Evolutionary conservation across 352 stramenopile species (phyloP).

Genomic region (Globisporangium radiosum): DNA sequence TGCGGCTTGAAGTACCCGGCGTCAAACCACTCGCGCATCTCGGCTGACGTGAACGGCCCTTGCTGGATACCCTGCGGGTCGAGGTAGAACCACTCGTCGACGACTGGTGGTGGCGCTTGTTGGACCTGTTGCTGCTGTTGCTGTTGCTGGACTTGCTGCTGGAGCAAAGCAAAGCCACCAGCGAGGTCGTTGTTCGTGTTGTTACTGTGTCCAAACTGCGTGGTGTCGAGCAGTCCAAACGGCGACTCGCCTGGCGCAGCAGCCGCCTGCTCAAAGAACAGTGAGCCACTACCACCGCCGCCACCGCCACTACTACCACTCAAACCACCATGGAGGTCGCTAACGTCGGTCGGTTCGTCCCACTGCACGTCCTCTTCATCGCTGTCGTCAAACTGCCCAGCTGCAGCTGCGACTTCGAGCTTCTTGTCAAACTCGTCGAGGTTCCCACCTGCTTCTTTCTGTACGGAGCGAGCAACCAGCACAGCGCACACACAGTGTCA

Average conservation of each 20-base stretch:
- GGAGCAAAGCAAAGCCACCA: constrained; percentile 19
- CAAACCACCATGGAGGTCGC: neutral
- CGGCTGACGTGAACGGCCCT: constrained; percentile 76
- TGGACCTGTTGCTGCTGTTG: constrained; percentile 1
- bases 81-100: constrained; percentile 85
- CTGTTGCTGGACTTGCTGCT: constrained; percentile 9
- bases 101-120: constrained; percentile 10
- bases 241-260: constrained; percentile 4
- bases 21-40: constrained; percentile 89
- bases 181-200: constrained; percentile 18
- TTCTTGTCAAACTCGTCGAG: constrained; percentile 80
- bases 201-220: constrained; percentile 27
- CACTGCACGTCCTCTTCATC: constrained; percentile 62
- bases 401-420: constrained; percentile 57
- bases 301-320: constrained; percentile 13
- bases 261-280: constrained; percentile 11
- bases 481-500: neutral
- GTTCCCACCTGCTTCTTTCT: constrained; percentile 45
- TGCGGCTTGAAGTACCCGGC: constrained; percentile 87
- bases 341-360: constrained; percentile 30
- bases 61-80: constrained; percentile 78
- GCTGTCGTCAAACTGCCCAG: constrained; percentile 81
- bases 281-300: neutral
- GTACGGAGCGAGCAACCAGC: constrained; percentile 3
- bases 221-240: constrained; percentile 25